Conservation (phyloP, 331 rosid genomes). For the Pyracantha coccinea region DNA sequence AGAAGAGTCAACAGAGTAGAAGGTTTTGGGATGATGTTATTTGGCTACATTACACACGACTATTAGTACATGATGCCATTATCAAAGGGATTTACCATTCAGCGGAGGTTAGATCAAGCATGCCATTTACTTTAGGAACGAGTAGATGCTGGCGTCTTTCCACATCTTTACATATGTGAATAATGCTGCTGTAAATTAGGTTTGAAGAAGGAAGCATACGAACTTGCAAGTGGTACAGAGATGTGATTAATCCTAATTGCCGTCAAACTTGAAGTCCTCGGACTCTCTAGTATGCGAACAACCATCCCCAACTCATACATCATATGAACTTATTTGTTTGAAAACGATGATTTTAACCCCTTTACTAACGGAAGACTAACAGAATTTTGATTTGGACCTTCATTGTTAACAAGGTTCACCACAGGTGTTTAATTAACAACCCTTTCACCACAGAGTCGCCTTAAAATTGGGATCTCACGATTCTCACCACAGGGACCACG, state of each 20-base stretch:
- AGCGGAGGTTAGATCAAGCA: neutral
- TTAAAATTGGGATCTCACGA: neutral
- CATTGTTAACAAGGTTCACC: neutral
- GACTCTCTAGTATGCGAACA: neutral
- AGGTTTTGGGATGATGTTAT: neutral
- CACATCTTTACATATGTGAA: neutral
- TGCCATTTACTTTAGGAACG: neutral
- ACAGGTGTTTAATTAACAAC: no score
- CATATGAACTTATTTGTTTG: neutral
- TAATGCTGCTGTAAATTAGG: neutral
- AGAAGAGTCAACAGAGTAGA: neutral
- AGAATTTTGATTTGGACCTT: neutral
- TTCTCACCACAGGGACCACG: neutral
- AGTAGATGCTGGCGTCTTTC: neutral
- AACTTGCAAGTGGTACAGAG: neutral
- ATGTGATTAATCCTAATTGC: neutral
- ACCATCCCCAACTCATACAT: neutral
- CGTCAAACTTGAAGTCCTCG: neutral
- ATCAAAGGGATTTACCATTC: neutral
- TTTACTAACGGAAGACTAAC: neutral
- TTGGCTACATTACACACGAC: neutral
- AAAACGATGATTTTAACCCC: neutral
- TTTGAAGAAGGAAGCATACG: neutral
- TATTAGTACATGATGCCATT: neutral
- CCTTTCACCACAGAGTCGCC: neutral